phyloP scores from a whole-genome alignment of 208 protist genomes.

The Leishmania aethiopica region DNA sequence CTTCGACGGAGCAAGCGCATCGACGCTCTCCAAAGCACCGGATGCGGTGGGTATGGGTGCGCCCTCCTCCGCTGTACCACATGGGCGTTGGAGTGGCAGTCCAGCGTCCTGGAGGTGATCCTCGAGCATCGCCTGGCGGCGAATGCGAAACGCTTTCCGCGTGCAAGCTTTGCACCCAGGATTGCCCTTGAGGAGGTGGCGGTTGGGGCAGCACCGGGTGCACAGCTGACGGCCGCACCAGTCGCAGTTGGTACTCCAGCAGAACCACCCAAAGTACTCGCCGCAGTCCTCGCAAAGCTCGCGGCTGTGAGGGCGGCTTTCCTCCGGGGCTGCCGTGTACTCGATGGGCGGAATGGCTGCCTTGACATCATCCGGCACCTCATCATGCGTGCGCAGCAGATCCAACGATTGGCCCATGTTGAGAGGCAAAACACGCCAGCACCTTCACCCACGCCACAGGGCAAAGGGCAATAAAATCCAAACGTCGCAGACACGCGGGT shows the following conservation, averaged over 20 bases:
- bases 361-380: constrained; percentile 77
- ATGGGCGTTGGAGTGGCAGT: constrained; percentile 6
- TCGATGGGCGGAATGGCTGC: constrained; percentile 61
- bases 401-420: constrained; percentile 72
- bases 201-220: constrained; percentile 69
- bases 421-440: background rate
- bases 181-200: constrained; percentile 65
- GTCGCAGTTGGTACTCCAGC: constrained; percentile 75
- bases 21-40: background rate
- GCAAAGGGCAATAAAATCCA: background rate
- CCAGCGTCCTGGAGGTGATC: constrained; percentile 22
- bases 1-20: background rate
- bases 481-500: background rate
- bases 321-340: constrained; percentile 52
- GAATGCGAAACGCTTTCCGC: constrained; percentile 44
- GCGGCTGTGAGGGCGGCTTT: constrained; percentile 33
- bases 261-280: constrained; percentile 69
- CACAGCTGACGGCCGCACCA: constrained; percentile 83
- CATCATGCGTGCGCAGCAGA: constrained; percentile 52
- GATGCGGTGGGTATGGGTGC: background rate
- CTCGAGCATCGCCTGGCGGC: constrained; percentile 30
- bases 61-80: background rate
- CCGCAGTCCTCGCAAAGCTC: constrained; percentile 66
- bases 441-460: background rate
- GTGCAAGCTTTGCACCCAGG: constrained; percentile 76